Evolutionary conservation across 208 protist species (phyloP).

Genomic region (Angomonas ambiguus): DNA sequence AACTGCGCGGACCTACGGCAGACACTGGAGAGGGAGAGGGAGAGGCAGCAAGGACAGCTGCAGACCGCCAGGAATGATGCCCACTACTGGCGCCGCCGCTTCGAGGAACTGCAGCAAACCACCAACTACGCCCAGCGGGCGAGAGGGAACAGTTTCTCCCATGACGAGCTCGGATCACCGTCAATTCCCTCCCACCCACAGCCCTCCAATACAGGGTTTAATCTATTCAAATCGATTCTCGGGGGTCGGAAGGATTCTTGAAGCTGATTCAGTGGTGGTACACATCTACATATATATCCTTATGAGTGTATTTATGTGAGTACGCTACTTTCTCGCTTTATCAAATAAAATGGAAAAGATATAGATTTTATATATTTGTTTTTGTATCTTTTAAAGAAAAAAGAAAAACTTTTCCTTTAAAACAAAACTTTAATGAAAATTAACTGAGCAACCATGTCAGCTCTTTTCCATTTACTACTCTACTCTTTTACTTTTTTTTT

Average conservation of each 20-base stretch:
- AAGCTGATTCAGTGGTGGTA: background rate
- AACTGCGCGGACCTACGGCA: constrained; percentile 43
- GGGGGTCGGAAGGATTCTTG: constrained; percentile 3
- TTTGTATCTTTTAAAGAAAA: no score
- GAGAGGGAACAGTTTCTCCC: background rate
- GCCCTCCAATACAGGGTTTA: constrained; percentile 2
- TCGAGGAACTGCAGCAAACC: constrained; percentile 42
- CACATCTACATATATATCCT: no score
- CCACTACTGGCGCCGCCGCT: constrained; percentile 59
- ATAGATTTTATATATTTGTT: no score
- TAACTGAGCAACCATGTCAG: no score
- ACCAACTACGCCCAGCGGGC: background rate
- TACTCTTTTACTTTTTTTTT: constrained; percentile 5
- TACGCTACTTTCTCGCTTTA: no score
- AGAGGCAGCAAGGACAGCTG: constrained; percentile 25
- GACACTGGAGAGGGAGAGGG: constrained; percentile 40
- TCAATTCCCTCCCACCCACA: background rate
- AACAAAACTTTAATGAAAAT: no score
- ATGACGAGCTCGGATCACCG: background rate
- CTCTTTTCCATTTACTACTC: no score
- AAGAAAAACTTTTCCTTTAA: no score
- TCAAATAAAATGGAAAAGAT: no score
- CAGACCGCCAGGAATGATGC: constrained; percentile 50
- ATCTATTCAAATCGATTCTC: constrained; percentile 18
- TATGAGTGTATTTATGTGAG: no score